phyloP scores from a whole-genome alignment of 2,329 filamentous ascomycete genomes.

The Botryotinia narcissicola region DNA sequence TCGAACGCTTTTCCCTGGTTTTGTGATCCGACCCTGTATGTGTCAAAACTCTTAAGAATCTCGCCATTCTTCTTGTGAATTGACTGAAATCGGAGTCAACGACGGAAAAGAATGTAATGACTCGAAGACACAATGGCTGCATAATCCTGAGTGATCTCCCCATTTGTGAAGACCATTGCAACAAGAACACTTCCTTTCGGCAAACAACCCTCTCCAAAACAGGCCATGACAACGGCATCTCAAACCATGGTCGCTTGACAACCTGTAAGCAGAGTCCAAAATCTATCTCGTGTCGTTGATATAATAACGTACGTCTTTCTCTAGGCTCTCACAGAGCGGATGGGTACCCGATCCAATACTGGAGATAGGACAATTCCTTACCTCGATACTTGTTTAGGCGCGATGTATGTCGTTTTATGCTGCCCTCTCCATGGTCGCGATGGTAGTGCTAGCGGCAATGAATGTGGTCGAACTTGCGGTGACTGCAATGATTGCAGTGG shows the following conservation, averaged over 20 bases:
- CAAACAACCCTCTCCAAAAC: background rate
- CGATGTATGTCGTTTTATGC: rapidly evolving
- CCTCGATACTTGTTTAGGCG: rapidly evolving
- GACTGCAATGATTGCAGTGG: background rate
- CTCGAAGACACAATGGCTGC: background rate
- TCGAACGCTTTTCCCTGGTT: no score
- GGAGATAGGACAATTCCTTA: rapidly evolving
- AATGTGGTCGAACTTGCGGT: background rate
- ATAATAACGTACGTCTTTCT: background rate
- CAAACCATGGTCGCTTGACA: background rate
- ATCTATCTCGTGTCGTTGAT: background rate
- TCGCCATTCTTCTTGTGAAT: background rate
- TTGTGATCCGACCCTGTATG: background rate
- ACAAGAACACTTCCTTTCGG: background rate
- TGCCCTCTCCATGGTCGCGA: background rate
- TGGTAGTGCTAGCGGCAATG: background rate
- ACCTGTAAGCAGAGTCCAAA: background rate
- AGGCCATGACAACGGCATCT: background rate
- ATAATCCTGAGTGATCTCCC: background rate
- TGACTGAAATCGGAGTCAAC: background rate
- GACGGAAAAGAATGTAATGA: background rate
- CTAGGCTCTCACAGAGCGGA: background rate
- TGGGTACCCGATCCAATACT: background rate
- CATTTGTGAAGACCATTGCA: background rate
- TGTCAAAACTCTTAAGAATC: background rate